These are phyloP conservation scores for Tricharina praecox DNA, from an alignment of 495 filamentous ascomycete genomes.

Conservation along the genomic window DNA sequence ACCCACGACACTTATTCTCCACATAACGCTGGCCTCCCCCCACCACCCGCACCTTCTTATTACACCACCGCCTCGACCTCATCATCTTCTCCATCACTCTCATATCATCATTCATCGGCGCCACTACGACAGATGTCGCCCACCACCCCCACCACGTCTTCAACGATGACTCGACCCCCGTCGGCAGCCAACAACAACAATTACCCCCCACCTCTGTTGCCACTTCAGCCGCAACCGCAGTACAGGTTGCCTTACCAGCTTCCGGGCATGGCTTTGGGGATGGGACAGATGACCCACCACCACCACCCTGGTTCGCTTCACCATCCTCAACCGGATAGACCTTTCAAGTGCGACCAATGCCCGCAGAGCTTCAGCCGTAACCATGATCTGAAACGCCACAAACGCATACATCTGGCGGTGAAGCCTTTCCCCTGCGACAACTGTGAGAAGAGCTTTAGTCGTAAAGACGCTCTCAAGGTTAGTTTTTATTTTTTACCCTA, in stretches of 20 bases:
- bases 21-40: conserved; percentile 17
- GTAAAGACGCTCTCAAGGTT: conserved; percentile 96
- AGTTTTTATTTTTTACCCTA: conserved; percentile 19
- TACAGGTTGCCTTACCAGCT: conserved; percentile 19
- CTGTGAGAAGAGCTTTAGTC: conserved; percentile 92
- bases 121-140: conserved; percentile 25
- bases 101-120: conserved; percentile 25
- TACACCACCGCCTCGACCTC: no score
- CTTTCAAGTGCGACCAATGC: conserved; percentile 89
- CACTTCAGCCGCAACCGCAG: conserved; percentile 23
- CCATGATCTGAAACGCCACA: conserved; percentile 91
- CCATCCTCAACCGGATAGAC: conserved; percentile 46
- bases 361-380: conserved; percentile 91
- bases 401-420: conserved; percentile 82
- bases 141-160: conserved; percentile 9
- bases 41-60: conserved; percentile 21
- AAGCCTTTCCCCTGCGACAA: conserved; percentile 86
- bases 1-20: conserved; percentile 23
- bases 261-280: conserved; percentile 21
- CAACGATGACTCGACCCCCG: conserved; percentile 17
- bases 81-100: conserved; percentile 22
- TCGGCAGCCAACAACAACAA: background rate
- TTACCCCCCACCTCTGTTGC: conserved; percentile 17
- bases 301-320: conserved; percentile 32
- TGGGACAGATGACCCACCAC: conserved; percentile 15